These are phyloP conservation scores for Ophiocordyceps camponoti-floridani DNA, from an alignment of 2,329 filamentous ascomycete species.

Conservation along the genomic window DNA sequence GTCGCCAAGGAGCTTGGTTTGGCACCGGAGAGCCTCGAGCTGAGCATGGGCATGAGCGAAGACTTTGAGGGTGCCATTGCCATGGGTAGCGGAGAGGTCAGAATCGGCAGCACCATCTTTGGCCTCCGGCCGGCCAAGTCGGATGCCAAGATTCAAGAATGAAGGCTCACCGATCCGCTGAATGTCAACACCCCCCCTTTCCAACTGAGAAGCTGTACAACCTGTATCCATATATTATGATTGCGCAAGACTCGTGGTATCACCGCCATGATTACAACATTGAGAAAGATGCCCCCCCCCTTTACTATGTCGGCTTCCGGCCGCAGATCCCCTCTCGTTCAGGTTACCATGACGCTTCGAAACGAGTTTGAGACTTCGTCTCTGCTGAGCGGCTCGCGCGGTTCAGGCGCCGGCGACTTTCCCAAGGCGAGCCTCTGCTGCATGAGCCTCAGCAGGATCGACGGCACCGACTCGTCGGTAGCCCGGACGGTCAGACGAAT, in stretches of 20 bases:
- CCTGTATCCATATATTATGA: background rate
- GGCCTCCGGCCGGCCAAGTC: slow-evolving; percentile 63
- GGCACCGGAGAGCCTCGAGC: slow-evolving; percentile 44
- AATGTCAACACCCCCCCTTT: background rate
- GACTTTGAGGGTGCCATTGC: slow-evolving; percentile 82
- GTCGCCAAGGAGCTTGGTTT: slow-evolving; percentile 35
- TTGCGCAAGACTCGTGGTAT: background rate
- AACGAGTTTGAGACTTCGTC: slow-evolving; percentile 37
- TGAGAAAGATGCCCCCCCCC: background rate
- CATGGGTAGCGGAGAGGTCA: slow-evolving; percentile 74
- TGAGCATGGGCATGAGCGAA: slow-evolving; percentile 98
- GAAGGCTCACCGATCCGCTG: slow-evolving; percentile 1
- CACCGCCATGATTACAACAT: background rate
- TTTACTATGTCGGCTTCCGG: background rate
- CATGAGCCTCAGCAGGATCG: slow-evolving; percentile 69
- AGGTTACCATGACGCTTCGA: slow-evolving; percentile 35
- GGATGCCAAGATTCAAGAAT: slow-evolving; percentile 52
- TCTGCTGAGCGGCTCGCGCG: slow-evolving; percentile 21
- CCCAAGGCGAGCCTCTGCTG: slow-evolving; percentile 56
- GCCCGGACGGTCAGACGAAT: slow-evolving; percentile 85
- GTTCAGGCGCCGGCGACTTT: slow-evolving; percentile 20
- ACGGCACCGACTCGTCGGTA: slow-evolving; percentile 78
- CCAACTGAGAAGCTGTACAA: background rate
- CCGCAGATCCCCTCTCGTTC: slow-evolving; percentile 1
- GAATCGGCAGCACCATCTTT: slow-evolving; percentile 89